These are phyloP conservation scores for Starmerella riodocensis DNA, from an alignment of 805 yeast species.

Conservation along the genomic window DNA sequence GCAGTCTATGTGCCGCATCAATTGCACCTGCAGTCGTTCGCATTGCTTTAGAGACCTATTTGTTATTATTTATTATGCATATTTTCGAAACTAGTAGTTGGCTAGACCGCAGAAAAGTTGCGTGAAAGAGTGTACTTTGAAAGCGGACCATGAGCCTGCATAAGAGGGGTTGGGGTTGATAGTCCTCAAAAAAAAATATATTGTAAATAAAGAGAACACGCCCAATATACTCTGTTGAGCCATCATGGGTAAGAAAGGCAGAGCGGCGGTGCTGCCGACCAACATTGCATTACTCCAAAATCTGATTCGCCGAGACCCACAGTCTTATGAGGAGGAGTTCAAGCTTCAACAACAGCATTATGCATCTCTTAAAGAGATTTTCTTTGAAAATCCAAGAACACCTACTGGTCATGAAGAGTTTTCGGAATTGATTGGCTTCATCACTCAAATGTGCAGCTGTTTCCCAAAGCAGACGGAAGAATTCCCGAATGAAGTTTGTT, in stretches of 20 bases:
- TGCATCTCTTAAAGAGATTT: constrained; percentile 78
- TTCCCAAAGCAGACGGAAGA: constrained; percentile 77
- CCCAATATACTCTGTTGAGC: background rate
- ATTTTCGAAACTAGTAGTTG: too few relatives aligned
- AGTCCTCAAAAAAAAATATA: too few relatives aligned
- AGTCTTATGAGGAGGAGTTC: constrained; percentile 87
- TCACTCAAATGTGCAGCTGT: constrained; percentile 81
- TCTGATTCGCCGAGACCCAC: constrained; percentile 85
- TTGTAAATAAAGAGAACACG: too few relatives aligned
- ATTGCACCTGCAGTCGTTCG: too few relatives aligned
- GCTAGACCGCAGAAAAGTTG: too few relatives aligned
- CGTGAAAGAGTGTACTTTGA: too few relatives aligned
- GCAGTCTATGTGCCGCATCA: too few relatives aligned
- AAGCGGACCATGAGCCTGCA: too few relatives aligned
- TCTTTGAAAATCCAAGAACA: constrained; percentile 53
- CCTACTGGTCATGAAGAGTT: constrained; percentile 54
- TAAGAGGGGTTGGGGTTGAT: too few relatives aligned
- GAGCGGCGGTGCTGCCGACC: constrained; percentile 87
- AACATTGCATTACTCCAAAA: constrained; percentile 86
- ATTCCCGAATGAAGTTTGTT: constrained; percentile 71
- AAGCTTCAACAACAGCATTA: constrained; percentile 85
- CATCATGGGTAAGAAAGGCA: constrained; percentile 68
- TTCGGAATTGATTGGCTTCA: constrained; percentile 74
- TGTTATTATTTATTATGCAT: too few relatives aligned
- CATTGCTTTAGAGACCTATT: too few relatives aligned